Base-by-base conservation (phyloP, 352 stramenopile genomes). In the Globisporangium splendens region DNA sequence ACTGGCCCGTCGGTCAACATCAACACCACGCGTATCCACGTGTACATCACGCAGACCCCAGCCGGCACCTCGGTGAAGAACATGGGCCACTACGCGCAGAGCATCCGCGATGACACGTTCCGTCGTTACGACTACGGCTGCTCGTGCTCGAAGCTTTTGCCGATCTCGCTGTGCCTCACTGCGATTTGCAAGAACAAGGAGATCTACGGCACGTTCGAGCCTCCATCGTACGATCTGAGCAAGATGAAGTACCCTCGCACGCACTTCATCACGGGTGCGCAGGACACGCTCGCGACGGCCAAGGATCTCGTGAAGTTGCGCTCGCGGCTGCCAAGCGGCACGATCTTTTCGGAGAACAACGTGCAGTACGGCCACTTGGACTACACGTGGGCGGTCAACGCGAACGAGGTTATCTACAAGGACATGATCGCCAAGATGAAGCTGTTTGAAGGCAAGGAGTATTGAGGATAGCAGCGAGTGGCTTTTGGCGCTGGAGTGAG, bases 371-470 rank as follows among this genome's bases (percentile, higher is more conserved):
- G 83, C 59, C 77, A 88, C 65, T 54, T 90, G 42, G 79, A 90
- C 66, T 90, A 79, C 65, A 87, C 75, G 28, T 90, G 79, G 79
- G 73, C 66, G 17, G 75, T 66, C 65, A 86, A 87, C 41, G 73
- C 68, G 31, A 70, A 71, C 42, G 69, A 83, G 31, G 55, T 74
- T 17, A 69, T 90, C 52, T 90, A 90, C 60, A 49, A 76, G 59
- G 65, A 82, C 31, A 47, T 90, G 44, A 66, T 90, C 46, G 55
- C 60, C 3, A 69, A 90, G 18, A 83, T 90, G 50, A 69, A 73
- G 56, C 54, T 70, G 28, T 85, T 75, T 44, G 75, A 83, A 43
- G 73, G 80, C 20, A 60, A 75, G 12, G 72, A 68, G 14, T 89
- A 89, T 53, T 76, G 24, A 31, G 24, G 24, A 31, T 31, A 31